phyloP scores from a whole-genome alignment of 805 yeast genomes.

The Wickerhamomyces xylosicus region DNA sequence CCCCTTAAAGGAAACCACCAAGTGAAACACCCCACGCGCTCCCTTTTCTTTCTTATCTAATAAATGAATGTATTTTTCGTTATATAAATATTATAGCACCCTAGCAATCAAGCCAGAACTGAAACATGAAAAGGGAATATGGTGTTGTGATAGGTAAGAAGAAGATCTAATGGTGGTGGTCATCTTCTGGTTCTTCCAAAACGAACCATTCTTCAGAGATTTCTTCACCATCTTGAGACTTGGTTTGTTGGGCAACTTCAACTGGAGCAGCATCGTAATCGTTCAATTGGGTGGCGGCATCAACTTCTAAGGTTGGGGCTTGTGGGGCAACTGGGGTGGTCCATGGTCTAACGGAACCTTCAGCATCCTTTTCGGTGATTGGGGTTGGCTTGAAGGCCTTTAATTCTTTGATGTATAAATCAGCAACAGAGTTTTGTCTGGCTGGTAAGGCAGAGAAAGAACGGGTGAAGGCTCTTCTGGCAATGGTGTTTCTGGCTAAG shows the following conservation, averaged over 20 bases:
- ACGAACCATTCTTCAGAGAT: constrained; percentile 65
- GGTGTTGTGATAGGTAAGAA: background rate
- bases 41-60: too few species aligned
- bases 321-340: constrained; percentile 69
- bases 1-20: too few species aligned
- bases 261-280: constrained; percentile 65
- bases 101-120: background rate
- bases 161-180: constrained; percentile 32
- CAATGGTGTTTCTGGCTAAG: constrained; percentile 13
- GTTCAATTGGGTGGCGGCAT: constrained; percentile 52
- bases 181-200: constrained; percentile 57
- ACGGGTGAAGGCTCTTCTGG: constrained; percentile 21
- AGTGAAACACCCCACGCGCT: too few species aligned
- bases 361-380: constrained; percentile 62
- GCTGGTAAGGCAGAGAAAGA: constrained; percentile 25
- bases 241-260: constrained; percentile 41
- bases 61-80: background rate
- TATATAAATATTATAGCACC: background rate
- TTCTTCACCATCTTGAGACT: constrained; percentile 32
- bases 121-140: background rate
- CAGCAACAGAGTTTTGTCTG: constrained; percentile 56
- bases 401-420: constrained; percentile 78
- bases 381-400: constrained; percentile 83
- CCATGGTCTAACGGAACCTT: constrained; percentile 76
- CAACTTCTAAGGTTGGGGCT: constrained; percentile 61